Percentiles rank a stretch among this genome's conserved stretches.
Evolutionary conservation across 2,329 filamentous ascomycete genomes (phyloP).

Genomic region (Atkinsonella hypoxylon): DNA sequence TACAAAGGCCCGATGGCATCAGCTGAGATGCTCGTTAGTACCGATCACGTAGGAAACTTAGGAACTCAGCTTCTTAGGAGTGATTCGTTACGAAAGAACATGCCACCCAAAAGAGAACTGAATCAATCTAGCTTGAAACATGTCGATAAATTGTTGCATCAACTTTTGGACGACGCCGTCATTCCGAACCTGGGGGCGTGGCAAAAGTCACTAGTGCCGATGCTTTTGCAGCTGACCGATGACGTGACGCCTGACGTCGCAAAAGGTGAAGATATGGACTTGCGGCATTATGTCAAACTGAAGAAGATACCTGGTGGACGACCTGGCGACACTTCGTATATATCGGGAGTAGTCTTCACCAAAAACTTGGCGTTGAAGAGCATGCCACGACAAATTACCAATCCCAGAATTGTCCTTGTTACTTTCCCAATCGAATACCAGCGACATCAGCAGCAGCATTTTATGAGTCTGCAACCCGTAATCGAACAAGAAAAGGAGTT

Average conservation of each 20-base stretch:
- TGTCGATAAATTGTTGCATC: conserved; percentile 71
- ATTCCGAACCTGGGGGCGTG: conserved; percentile 66
- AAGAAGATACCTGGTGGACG: conserved; percentile 90
- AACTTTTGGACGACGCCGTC: conserved; percentile 66
- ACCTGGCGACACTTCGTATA: conserved; percentile 87
- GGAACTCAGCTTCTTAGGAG: conserved; percentile 54
- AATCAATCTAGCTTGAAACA: conserved; percentile 82
- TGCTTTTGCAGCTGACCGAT: conserved; percentile 80
- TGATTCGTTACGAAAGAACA: conserved; percentile 67
- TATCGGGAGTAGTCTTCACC: conserved; percentile 92
- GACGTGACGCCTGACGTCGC: conserved; percentile 91
- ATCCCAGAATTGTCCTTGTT: conserved; percentile 81
- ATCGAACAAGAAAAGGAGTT: conserved; percentile 96
- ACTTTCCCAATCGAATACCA: conserved; percentile 96
- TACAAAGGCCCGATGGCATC: conserved; percentile 44
- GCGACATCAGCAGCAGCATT: conserved; percentile 75
- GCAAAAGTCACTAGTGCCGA: conserved; percentile 84
- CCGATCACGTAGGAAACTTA: conserved; percentile 32
- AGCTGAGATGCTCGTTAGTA: conserved; percentile 36
- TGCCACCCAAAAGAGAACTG: conserved; percentile 66
- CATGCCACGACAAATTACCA: conserved; percentile 77
- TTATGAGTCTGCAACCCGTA: conserved; percentile 95
- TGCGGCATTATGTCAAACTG: conserved; percentile 91
- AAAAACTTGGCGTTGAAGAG: conserved; percentile 95
- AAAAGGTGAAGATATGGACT: conserved; percentile 88